Conservation (phyloP, 345 rosid species). For the Erysimum cheiranthoides region DNA sequence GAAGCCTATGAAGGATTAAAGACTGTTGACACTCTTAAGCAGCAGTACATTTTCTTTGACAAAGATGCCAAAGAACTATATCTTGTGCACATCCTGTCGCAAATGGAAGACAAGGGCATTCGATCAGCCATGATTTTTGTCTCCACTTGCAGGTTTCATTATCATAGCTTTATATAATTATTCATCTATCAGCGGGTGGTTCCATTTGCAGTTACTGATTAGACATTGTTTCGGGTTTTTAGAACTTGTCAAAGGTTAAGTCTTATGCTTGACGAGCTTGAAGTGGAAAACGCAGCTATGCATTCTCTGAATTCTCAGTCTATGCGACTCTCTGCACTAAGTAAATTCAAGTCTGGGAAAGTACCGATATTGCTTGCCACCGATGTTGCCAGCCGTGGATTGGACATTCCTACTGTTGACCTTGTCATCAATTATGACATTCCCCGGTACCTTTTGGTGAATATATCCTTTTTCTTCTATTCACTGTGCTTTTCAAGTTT, state of each 20-base stretch:
- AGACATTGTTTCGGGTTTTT: constrained; percentile 23
- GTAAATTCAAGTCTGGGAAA: constrained; percentile 85
- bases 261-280: constrained; percentile 88
- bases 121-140: constrained; percentile 92
- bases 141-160: constrained; percentile 88
- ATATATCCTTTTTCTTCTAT: neutral
- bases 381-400: constrained; percentile 96
- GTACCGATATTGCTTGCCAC: constrained; percentile 81
- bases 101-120: constrained; percentile 83
- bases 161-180: constrained; percentile 7
- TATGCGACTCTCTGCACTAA: constrained; percentile 75
- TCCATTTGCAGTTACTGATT: constrained; percentile 23
- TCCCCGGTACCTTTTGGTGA: constrained; percentile 64
- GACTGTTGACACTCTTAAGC: constrained; percentile 88
- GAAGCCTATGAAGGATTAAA: constrained; percentile 94
- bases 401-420: constrained; percentile 98
- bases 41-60: constrained; percentile 73
- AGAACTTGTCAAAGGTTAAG: constrained; percentile 81
- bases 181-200: neutral
- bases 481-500: constrained; percentile 4
- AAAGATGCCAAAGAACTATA: constrained; percentile 86
- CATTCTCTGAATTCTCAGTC: constrained; percentile 87
- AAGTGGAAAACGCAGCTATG: constrained; percentile 70
- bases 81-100: constrained; percentile 74
- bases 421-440: constrained; percentile 91